Base-by-base conservation (phyloP, 164 flowering plant species). In the Vitis labrusca region DNA sequence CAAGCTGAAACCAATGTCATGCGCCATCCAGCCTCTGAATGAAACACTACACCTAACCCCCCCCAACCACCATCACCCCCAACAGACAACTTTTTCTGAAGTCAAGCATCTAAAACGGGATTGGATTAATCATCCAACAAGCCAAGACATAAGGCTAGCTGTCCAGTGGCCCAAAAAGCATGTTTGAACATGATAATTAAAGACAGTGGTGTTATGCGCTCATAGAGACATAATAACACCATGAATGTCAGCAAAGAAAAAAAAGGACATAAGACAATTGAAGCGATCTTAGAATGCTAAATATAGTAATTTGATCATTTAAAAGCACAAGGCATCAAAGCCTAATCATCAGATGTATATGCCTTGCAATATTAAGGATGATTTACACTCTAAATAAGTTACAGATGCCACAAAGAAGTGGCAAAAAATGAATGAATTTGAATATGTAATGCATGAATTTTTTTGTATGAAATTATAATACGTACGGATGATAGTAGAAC, bases 341-440 rank as follows among this genome's bases (percentile, higher is more conserved):
- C 37, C 50, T 13, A 27, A 37, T 37, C 5, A 37, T 37, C 44
- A 37, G 44, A 47, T 53, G 23, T 59, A 50, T 65, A 32, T 12
- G 44, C 47, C 23, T 53, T 57, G 59, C 13, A 7, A 12, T 47
- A 16, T 64, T 59, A 68, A 16, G 65, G 65, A 50, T 13, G 15
- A 58, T 61, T 63, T 72, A 69, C 61, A 66, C 69, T 70, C 56
- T 71, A 78, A 50, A 60, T 59, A 44, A 62, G 59, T 59, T 61
- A 68, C 71, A 72, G 52, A 53, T 7, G 16, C 70, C 71, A 62
- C 59, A 55, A 52, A 49, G 29, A 47, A 64, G 71, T 48, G 71
- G 58, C 44, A 65, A 68, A 72, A 69, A 80, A 78, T 63, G 75
- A 80, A 80, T 72, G 74, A 82, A 82, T 75, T 79, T 77, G 76